A percentile compares a stretch with the other conserved stretches of the same genome.
Evolutionary conservation across 2,329 filamentous ascomycete species (phyloP).

Genomic region (Xylaria polymorpha): DNA sequence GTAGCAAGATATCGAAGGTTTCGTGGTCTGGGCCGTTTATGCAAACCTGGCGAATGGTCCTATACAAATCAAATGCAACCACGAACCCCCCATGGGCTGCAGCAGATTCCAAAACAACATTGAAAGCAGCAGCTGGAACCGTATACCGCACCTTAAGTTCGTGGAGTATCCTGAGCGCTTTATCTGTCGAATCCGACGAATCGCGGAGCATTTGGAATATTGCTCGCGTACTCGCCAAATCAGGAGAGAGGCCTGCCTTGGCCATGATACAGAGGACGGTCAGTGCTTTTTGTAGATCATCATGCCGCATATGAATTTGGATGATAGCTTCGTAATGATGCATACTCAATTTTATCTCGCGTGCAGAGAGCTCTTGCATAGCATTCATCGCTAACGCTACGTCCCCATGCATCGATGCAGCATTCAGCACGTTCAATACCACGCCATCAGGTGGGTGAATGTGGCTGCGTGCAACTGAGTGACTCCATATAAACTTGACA

Average conservation of each 20-base stretch:
- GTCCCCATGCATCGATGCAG: conserved; percentile 77
- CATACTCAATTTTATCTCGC: conserved; percentile 66
- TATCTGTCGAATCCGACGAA: conserved; percentile 57
- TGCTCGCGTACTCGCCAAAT: conserved; percentile 69
- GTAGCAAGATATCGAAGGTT: conserved; percentile 54
- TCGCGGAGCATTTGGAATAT: conserved; percentile 68
- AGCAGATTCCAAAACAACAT: conserved; percentile 55
- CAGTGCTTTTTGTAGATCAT: conserved; percentile 74
- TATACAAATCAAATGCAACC: conserved; percentile 53
- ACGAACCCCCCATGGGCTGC: conserved; percentile 43
- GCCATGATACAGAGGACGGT: conserved; percentile 79
- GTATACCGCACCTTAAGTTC: conserved; percentile 58
- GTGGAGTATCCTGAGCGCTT: conserved; percentile 68
- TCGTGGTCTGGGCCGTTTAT: conserved; percentile 50
- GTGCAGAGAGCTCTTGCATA: conserved; percentile 71
- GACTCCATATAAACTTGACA: conserved; percentile 77
- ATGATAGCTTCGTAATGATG: conserved; percentile 85
- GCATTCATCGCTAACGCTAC: conserved; percentile 75
- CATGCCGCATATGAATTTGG: conserved; percentile 71
- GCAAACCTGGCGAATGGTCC: conserved; percentile 53
- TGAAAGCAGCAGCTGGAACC: conserved; percentile 55
- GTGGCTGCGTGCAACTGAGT: conserved; percentile 66
- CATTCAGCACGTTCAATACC: conserved; percentile 75
- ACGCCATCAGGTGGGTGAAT: conserved; percentile 73
- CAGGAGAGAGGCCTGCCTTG: conserved; percentile 67